Evolutionary conservation across 257 asterid species (phyloP).

Genomic region (Jaltomata sinuosa): DNA sequence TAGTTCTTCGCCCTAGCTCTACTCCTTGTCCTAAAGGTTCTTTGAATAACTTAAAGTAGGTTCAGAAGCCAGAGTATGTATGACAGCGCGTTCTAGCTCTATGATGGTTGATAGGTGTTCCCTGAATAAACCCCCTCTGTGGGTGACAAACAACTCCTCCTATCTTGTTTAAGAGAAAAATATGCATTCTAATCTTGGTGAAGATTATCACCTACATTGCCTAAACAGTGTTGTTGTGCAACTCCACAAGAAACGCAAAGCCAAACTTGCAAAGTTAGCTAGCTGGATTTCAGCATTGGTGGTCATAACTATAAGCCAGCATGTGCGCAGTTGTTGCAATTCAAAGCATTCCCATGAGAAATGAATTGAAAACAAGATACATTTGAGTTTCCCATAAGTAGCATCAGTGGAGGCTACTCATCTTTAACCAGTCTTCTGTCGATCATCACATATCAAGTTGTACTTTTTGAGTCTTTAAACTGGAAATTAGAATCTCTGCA

Average conservation of each 20-base stretch:
- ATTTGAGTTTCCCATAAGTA: background rate
- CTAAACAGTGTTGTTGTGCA: background rate
- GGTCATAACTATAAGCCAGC: background rate
- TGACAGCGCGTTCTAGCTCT: background rate
- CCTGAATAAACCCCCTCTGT: background rate
- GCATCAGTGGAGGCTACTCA: background rate
- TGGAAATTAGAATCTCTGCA: background rate
- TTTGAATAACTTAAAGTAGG: background rate
- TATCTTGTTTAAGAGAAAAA: background rate
- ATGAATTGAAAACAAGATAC: background rate
- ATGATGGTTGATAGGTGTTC: background rate
- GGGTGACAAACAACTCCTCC: background rate
- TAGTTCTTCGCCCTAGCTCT: background rate
- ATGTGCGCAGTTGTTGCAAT: background rate
- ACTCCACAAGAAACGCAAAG: background rate
- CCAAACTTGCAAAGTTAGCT: background rate
- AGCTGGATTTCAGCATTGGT: background rate
- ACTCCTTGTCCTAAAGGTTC: background rate
- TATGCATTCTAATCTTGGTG: background rate
- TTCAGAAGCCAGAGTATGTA: background rate
- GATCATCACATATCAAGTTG: background rate
- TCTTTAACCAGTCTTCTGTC: background rate
- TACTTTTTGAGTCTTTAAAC: background rate
- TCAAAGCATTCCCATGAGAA: background rate
- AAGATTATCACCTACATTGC: background rate